phyloP scores from a whole-genome alignment of 495 filamentous ascomycete species.

The Penicillium maclennaniae region DNA sequence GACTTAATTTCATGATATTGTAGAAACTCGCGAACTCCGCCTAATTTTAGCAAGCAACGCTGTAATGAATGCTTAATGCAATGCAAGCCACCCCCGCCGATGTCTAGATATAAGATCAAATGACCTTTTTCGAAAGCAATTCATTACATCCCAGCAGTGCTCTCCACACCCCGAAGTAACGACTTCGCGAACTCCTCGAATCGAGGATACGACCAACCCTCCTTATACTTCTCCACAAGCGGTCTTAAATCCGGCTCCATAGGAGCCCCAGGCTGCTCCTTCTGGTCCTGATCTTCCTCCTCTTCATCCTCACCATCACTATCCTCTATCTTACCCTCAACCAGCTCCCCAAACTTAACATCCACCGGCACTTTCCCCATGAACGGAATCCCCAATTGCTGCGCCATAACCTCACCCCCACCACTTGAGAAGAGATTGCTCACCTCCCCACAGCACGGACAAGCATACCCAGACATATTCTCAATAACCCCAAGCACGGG shows the following conservation, averaged over 20 bases:
- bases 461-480: slow-evolving; percentile 97
- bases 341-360: slow-evolving; percentile 61
- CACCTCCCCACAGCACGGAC: slow-evolving; percentile 89
- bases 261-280: slow-evolving; percentile 42
- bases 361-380: slow-evolving; percentile 88
- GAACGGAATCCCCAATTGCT: slow-evolving; percentile 78
- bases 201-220: slow-evolving; percentile 69
- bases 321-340: slow-evolving; percentile 55
- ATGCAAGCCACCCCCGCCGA: neutral
- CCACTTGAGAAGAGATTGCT: slow-evolving; percentile 89
- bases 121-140: neutral
- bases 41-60: slow-evolving; percentile 4
- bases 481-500: slow-evolving; percentile 85
- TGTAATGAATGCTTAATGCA: slow-evolving; percentile 8
- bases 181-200: slow-evolving; percentile 65
- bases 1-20: neutral
- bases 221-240: slow-evolving; percentile 74
- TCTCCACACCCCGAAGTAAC: slow-evolving; percentile 46
- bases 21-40: neutral
- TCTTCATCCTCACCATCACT: slow-evolving; percentile 38
- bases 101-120: neutral
- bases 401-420: slow-evolving; percentile 85
- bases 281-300: slow-evolving; percentile 38
- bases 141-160: slow-evolving; percentile 1
- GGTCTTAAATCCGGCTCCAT: slow-evolving; percentile 47